Evolutionary conservation across 148 eudicot genomes (phyloP).

Genomic region (Nyssa sinensis): DNA sequence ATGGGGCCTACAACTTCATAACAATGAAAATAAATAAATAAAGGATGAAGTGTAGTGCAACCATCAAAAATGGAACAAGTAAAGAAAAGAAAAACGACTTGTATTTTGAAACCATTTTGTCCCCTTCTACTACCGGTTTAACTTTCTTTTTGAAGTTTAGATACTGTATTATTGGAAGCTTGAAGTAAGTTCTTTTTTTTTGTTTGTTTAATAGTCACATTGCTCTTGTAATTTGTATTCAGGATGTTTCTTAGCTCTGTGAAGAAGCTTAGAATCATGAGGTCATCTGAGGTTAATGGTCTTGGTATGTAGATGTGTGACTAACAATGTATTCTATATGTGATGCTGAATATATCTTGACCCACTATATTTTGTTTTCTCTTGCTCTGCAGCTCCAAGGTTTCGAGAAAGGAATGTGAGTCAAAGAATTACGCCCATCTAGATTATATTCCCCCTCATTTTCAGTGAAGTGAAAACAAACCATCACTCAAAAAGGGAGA

Average conservation of each 20-base stretch:
- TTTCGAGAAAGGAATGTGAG: slow-evolving; percentile 44
- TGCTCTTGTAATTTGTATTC: slow-evolving; percentile 14
- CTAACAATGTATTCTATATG: not conserved
- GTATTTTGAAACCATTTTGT: not conserved
- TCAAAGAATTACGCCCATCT: slow-evolving; percentile 39
- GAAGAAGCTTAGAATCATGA: slow-evolving; percentile 86
- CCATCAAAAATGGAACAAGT: not conserved
- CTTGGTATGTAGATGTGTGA: slow-evolving; percentile 44
- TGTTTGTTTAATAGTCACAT: not conserved
- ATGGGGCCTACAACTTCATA: not conserved
- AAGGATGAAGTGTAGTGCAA: not conserved
- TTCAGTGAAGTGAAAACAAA: slow-evolving; percentile 8
- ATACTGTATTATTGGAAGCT: not conserved
- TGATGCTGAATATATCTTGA: not conserved
- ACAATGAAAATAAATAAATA: not conserved
- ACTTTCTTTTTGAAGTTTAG: not conserved
- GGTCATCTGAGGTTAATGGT: slow-evolving; percentile 84
- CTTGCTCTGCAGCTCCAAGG: slow-evolving; percentile 46
- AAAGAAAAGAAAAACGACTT: not conserved
- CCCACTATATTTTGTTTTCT: slow-evolving; percentile 1
- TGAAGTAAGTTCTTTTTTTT: not conserved
- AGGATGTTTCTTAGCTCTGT: slow-evolving; percentile 86
- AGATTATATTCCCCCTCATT: slow-evolving; percentile 4
- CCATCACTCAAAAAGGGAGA: not conserved
- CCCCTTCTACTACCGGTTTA: not conserved